Evolutionary conservation across 2,329 filamentous ascomycete genomes (phyloP).

Genomic region (Fusarium tupiense): DNA sequence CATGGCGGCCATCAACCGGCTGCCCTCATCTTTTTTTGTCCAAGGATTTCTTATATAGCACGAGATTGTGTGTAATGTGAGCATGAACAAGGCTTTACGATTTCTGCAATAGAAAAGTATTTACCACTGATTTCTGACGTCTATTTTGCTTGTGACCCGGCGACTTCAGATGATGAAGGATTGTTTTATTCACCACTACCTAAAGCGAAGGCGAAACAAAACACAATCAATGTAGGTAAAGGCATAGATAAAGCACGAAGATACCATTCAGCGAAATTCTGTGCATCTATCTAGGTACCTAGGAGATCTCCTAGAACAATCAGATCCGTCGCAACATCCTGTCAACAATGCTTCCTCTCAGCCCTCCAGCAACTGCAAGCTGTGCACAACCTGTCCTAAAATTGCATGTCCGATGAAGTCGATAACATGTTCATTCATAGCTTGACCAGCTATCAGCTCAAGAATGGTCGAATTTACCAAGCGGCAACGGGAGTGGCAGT

Average conservation of each 20-base stretch:
- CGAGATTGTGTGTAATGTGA: slow-evolving; percentile 44
- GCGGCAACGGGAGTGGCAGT: neutral
- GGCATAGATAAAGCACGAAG: neutral
- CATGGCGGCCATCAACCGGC: slow-evolving; percentile 41
- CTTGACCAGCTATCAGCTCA: neutral
- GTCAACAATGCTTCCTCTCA: neutral
- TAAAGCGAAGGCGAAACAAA: neutral
- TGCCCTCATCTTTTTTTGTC: slow-evolving; percentile 38
- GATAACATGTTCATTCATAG: neutral
- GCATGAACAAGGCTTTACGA: slow-evolving; percentile 40
- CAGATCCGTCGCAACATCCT: slow-evolving; percentile 1
- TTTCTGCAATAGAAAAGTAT: slow-evolving; percentile 44
- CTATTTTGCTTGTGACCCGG: neutral
- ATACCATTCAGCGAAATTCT: slow-evolving; percentile 1
- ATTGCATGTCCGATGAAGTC: neutral
- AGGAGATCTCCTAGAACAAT: neutral
- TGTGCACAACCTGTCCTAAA: neutral
- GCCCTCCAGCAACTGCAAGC: neutral
- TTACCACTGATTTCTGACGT: slow-evolving; percentile 22
- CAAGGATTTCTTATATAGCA: slow-evolving; percentile 29
- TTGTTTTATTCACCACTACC: neutral
- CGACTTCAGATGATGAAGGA: neutral
- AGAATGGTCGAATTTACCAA: slow-evolving; percentile 8
- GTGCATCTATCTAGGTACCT: slow-evolving; percentile 13
- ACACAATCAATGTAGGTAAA: neutral